Evolutionary conservation across 495 filamentous ascomycete species (phyloP).

Genomic region (Trichoderma erinaceum): DNA sequence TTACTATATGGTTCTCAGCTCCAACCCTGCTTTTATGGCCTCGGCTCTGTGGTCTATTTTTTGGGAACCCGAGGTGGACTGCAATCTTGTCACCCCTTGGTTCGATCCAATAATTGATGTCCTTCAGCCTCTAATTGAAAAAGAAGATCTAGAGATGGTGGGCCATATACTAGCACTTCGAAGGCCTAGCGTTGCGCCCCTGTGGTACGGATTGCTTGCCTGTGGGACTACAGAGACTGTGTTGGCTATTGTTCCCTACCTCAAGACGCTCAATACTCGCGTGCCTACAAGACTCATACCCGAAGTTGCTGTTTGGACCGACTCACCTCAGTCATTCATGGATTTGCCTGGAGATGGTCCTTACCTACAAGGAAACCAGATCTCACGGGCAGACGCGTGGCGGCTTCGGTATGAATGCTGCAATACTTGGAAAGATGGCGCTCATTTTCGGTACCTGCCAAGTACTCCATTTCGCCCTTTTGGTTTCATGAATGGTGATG

Average conservation of each 20-base stretch:
- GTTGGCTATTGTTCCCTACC: constrained; percentile 15
- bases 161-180: constrained; percentile 18
- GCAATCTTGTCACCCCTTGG: constrained; percentile 21
- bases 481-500: neutral
- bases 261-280: constrained; percentile 15
- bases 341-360: constrained; percentile 6
- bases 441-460: neutral
- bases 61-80: constrained; percentile 20
- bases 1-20: constrained; percentile 11
- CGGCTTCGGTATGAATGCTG: neutral
- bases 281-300: neutral
- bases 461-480: neutral
- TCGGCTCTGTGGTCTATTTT: constrained; percentile 22
- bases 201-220: constrained; percentile 19
- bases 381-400: neutral
- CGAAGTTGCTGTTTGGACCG: constrained; percentile 17
- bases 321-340: constrained; percentile 19
- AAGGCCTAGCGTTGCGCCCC: constrained; percentile 17
- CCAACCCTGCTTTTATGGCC: constrained; percentile 3
- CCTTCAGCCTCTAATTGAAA: constrained; percentile 1
- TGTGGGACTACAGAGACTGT: neutral
- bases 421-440: neutral
- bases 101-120: constrained; percentile 15
- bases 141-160: constrained; percentile 11
- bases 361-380: neutral